These are phyloP conservation scores for Beverwykella pulmonaria DNA, from an alignment of 495 filamentous ascomycete genomes.

Conservation along the genomic window DNA sequence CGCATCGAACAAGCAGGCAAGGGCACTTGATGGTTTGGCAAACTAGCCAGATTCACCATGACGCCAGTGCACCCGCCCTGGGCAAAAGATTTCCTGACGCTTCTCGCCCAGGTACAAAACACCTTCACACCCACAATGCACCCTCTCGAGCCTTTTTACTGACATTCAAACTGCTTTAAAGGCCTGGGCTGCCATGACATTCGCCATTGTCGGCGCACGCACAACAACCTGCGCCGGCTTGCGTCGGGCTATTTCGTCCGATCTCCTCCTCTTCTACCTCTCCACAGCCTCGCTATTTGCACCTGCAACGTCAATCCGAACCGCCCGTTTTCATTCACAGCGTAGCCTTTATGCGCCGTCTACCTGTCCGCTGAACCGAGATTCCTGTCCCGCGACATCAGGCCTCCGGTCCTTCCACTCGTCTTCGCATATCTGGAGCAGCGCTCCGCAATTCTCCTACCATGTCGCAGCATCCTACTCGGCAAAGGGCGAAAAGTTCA, in stretches of 20 bases:
- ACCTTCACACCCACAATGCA: not conserved
- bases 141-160: slow-evolving; percentile 9
- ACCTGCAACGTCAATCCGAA: slow-evolving; percentile 9
- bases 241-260: slow-evolving; percentile 15
- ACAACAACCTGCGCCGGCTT: slow-evolving; percentile 13
- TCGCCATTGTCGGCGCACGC: slow-evolving; percentile 28
- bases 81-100: too few relatives aligned
- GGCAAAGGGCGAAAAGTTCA: slow-evolving; percentile 75
- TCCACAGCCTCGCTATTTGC: slow-evolving; percentile 28
- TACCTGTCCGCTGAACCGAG: slow-evolving; percentile 21
- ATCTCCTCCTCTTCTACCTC: slow-evolving; percentile 30
- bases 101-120: not conserved
- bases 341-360: slow-evolving; percentile 3
- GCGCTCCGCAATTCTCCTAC: slow-evolving; percentile 56
- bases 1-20: too few relatives aligned
- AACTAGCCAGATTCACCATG: slow-evolving; percentile 1
- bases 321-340: slow-evolving; percentile 1
- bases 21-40: not conserved
- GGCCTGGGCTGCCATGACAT: slow-evolving; percentile 33
- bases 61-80: not conserved
- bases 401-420: slow-evolving; percentile 27
- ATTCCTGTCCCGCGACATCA: slow-evolving; percentile 18
- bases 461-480: slow-evolving; percentile 70
- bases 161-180: slow-evolving; percentile 11
- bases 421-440: slow-evolving; percentile 20